These are phyloP conservation scores for Penicillium sp. DNA, from an alignment of 2,329 filamentous ascomycete genomes.

Conservation along the genomic window DNA sequence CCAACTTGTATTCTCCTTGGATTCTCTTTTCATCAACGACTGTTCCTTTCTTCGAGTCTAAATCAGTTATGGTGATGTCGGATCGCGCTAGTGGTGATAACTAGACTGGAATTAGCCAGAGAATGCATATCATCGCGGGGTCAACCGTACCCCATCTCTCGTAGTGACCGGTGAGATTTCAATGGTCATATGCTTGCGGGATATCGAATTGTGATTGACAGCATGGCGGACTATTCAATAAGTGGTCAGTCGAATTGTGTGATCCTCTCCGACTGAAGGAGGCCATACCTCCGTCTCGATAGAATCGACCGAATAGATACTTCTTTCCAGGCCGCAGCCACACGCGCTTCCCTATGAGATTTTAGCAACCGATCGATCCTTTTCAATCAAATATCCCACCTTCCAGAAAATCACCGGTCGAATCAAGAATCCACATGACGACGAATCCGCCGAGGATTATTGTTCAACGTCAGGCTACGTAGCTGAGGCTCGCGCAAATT, in stretches of 20 bases:
- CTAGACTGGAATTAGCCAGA: constrained; percentile 38
- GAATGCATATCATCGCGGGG: background rate
- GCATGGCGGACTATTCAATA: constrained; percentile 58
- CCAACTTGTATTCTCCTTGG: constrained; percentile 60
- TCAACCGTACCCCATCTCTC: constrained; percentile 61
- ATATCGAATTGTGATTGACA: constrained; percentile 79
- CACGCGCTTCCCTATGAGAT: constrained; percentile 60
- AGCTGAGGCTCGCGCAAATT: constrained; percentile 12
- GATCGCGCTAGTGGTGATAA: constrained; percentile 65
- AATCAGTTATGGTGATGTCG: constrained; percentile 69
- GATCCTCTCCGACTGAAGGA: background rate
- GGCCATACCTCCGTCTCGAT: constrained; percentile 55
- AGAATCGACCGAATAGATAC: constrained; percentile 81
- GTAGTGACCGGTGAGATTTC: constrained; percentile 63
- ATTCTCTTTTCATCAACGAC: constrained; percentile 70
- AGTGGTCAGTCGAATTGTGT: background rate
- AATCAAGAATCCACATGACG: constrained; percentile 64
- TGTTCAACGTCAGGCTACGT: background rate
- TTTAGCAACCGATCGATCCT: constrained; percentile 8
- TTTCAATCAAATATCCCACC: constrained; percentile 44
- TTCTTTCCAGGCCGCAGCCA: constrained; percentile 84
- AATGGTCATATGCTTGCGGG: constrained; percentile 81
- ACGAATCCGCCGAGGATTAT: constrained; percentile 10
- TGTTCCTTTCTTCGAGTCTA: constrained; percentile 82
- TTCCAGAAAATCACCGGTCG: constrained; percentile 48